Conservation (phyloP, 805 yeast genomes). For the Candida pseudofarinosa region DNA sequence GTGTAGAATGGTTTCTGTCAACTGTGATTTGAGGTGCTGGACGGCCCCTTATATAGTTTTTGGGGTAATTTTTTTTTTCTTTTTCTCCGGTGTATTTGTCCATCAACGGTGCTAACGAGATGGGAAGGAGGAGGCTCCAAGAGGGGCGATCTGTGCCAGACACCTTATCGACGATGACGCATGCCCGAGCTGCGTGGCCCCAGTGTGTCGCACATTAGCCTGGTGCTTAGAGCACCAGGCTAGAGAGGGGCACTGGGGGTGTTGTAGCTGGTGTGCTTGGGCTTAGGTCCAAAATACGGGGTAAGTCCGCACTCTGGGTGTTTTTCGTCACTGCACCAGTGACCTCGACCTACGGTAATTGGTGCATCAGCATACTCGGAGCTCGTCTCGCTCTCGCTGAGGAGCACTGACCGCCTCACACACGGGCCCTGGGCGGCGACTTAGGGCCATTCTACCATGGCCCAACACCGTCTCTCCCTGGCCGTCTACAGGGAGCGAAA, state of each 20-base stretch:
- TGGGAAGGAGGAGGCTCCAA: not conserved
- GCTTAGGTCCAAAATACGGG: not conserved
- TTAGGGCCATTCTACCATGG: too few relatives aligned
- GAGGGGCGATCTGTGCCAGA: not conserved
- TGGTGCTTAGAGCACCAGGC: not conserved
- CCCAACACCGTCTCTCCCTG: too few relatives aligned
- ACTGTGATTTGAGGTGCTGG: not conserved
- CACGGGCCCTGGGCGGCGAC: too few relatives aligned
- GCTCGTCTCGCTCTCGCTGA: too few relatives aligned
- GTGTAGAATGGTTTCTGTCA: not conserved
- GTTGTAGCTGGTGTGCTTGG: not conserved
- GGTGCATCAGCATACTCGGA: too few relatives aligned
- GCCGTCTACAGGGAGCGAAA: too few relatives aligned
- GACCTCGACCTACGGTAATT: too few relatives aligned
- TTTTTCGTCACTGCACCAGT: too few relatives aligned
- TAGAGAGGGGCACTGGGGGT: not conserved
- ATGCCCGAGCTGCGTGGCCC: not conserved
- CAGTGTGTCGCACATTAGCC: not conserved
- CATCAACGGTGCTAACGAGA: not conserved
- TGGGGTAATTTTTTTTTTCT: not conserved
- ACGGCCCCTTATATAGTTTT: not conserved
- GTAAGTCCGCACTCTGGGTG: not conserved
- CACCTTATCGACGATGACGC: not conserved
- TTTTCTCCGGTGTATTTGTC: not conserved
- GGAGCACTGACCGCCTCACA: too few relatives aligned